phyloP scores from a whole-genome alignment of 352 stramenopile genomes.

The Phytophthora palmivora region DNA sequence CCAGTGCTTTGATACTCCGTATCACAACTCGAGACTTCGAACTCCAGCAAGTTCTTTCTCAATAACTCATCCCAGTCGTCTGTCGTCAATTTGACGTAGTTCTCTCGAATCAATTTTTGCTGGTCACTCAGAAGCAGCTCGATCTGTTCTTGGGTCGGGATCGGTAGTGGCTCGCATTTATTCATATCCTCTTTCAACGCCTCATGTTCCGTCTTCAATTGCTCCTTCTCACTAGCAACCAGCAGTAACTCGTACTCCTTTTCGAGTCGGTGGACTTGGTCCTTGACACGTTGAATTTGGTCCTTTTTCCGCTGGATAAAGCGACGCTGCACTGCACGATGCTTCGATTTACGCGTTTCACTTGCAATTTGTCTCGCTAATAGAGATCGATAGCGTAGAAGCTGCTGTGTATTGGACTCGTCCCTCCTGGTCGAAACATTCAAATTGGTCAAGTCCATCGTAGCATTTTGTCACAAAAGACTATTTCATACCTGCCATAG shows the following conservation, averaged over 20 bases:
- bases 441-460: neutral
- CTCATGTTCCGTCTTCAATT: constrained; percentile 35
- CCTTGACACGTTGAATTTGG: constrained; percentile 40
- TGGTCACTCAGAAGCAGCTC: constrained; percentile 31
- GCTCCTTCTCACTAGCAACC: constrained; percentile 28
- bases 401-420: constrained; percentile 10
- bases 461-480: neutral
- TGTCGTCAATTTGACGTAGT: constrained; percentile 29
- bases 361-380: constrained; percentile 17
- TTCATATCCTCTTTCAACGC: constrained; percentile 20
- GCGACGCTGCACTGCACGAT: constrained; percentile 51
- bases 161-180: constrained; percentile 7
- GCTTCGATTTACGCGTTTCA: constrained; percentile 47
- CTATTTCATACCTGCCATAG: constrained; percentile 1
- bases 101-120: constrained; percentile 39
- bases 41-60: constrained; percentile 36
- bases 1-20: constrained; percentile 37
- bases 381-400: constrained; percentile 19
- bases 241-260: constrained; percentile 37
- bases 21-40: constrained; percentile 26
- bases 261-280: constrained; percentile 36
- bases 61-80: constrained; percentile 31
- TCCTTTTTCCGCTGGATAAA: constrained; percentile 61
- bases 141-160: constrained; percentile 33
- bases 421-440: neutral